Evolutionary conservation across 1,139 yeast genomes (phyloP), one percentile per base, ranked within the genome.

Genomic region (Pichia terricola): DNA sequence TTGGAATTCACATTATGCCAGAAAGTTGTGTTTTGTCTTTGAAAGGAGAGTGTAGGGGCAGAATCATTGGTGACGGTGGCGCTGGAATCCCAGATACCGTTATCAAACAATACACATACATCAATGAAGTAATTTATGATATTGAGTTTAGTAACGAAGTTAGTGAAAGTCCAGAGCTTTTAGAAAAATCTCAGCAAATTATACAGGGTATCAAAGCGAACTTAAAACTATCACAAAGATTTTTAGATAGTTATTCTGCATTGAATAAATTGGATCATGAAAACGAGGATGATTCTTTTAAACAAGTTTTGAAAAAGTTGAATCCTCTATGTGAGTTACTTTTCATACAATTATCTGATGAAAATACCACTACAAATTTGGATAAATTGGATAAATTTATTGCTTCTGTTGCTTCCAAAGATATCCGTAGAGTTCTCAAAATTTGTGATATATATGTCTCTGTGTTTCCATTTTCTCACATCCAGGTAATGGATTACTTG

Each of bases 301-400:
- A 50, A 32, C 56, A 51, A 7, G 69, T 71, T 47, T 62, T 79
- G 16, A 58, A 78, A 34, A 66, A 76, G 2, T 63, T 80, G 35
- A 73, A 81, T 25, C 89, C 88, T 0, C 60, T 81, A 43, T 79
- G 86, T 0, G 75, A 74, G 51, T 70, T 81, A 0, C 63, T 81
- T n/a, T 74, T 68, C 52, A 58, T 75, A 38, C 84, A 79, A 53
- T 39, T 60, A 4, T 52, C 58, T 0, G 45, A 55, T 1, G 9
- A 40, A 16, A 39, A 33, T 3, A 46, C 45, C 3, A 33, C 36
- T 2, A 56, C 51, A 10, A 49, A 52, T 26, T 27, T 49, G 1
- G 38, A 42, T 7, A 57, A 56, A 2, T 40, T 58, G 9, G 34
- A 45, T 10, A 42, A 52, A 10, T 39, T 67, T 70, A 49, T 50